A percentile compares a stretch with the other conserved stretches of the same genome.
Evolutionary conservation across 2,329 filamentous ascomycete genomes (phyloP).

Genomic region (Alternaria gansuensis): DNA sequence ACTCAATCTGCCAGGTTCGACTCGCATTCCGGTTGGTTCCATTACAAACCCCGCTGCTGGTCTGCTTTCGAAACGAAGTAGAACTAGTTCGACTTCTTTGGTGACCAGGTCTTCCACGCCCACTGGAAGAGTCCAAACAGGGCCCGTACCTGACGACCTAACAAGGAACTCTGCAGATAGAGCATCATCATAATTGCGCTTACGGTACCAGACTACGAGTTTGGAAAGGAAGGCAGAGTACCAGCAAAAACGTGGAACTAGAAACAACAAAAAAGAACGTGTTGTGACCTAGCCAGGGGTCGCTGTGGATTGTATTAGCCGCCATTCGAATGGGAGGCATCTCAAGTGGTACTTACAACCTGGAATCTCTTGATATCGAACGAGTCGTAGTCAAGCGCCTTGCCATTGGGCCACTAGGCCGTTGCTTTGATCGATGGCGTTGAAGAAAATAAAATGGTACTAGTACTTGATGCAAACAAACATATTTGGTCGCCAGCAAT

Average conservation of each 20-base stretch:
- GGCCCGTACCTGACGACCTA: no score
- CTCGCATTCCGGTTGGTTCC: background rate
- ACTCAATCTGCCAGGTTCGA: background rate
- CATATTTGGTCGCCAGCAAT: background rate
- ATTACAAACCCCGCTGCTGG: background rate
- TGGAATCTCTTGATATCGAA: conserved; percentile 46
- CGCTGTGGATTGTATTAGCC: conserved; percentile 20
- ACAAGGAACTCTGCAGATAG: no score
- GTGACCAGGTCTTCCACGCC: background rate
- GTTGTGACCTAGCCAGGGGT: conserved; percentile 38
- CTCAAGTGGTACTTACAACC: conserved; percentile 21
- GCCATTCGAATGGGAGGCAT: conserved; percentile 13
- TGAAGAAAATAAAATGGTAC: background rate
- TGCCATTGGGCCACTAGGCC: conserved; percentile 62
- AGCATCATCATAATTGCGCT: no score
- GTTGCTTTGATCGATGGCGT: conserved; percentile 4
- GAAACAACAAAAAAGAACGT: conserved; percentile 18
- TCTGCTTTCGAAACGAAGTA: background rate
- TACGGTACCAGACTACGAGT: no score
- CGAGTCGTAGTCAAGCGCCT: conserved; percentile 65
- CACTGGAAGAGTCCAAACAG: background rate
- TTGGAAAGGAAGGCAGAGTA: no score
- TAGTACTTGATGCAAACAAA: rapidly evolving
- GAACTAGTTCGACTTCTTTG: background rate
- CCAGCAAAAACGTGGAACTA: background rate